Percentiles rank a stretch among this genome's conserved stretches.
These are phyloP conservation scores for Exophiala phaeomuriformis DNA, from an alignment of 2,329 filamentous ascomycete genomes.

Conservation along the genomic window DNA sequence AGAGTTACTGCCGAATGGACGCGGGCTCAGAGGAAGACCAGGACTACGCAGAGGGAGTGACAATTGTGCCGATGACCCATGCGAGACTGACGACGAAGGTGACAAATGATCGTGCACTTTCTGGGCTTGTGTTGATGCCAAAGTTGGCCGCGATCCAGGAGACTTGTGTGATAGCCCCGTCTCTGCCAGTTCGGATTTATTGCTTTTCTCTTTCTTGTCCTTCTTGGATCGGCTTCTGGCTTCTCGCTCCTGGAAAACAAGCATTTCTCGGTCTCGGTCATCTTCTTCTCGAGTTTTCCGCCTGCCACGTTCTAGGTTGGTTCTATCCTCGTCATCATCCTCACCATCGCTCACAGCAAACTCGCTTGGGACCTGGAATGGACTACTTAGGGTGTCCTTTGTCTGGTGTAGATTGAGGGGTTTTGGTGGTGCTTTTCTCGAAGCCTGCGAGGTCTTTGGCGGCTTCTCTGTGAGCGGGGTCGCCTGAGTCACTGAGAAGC, in stretches of 20 bases:
- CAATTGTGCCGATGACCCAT: constrained; percentile 20
- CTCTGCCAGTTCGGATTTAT: constrained; percentile 42
- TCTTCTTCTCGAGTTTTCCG: constrained; percentile 83
- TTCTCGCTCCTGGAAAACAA: constrained; percentile 60
- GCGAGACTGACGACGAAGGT: constrained; percentile 25
- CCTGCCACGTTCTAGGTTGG: constrained; percentile 55
- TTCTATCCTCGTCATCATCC: constrained; percentile 14
- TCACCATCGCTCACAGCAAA: constrained; percentile 14
- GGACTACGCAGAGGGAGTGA: constrained; percentile 50
- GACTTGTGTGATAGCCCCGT: constrained; percentile 7
- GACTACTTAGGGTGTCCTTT: constrained; percentile 25
- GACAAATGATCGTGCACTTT: constrained; percentile 31
- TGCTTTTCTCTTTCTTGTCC: constrained; percentile 47
- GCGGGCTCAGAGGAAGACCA: constrained; percentile 57
- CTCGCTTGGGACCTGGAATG: constrained; percentile 5
- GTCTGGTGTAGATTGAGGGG: constrained; percentile 63
- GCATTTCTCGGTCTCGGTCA: constrained; percentile 65
- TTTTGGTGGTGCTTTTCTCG: constrained; percentile 76
- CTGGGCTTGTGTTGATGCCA: constrained; percentile 9
- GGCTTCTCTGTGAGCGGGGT: constrained; percentile 43
- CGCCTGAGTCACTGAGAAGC: constrained; percentile 29
- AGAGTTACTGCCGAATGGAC: constrained; percentile 48
- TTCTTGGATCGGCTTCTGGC: constrained; percentile 67
- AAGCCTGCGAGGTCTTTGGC: constrained; percentile 49
- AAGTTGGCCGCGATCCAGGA: constrained; percentile 1